phyloP scores from a whole-genome alignment of 495 filamentous ascomycete species.

The Chaetomidium leptoderma region DNA sequence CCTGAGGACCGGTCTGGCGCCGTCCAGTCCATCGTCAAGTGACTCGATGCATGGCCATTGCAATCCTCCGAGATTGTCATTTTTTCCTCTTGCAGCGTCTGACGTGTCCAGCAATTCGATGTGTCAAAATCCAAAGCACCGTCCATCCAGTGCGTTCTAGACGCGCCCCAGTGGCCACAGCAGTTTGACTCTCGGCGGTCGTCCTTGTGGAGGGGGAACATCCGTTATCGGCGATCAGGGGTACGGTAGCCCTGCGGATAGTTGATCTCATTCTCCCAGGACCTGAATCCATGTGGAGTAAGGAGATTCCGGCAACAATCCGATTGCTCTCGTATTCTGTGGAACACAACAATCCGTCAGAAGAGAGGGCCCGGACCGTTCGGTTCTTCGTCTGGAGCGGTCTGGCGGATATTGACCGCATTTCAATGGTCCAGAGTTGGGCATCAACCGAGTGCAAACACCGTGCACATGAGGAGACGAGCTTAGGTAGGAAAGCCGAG shows the following conservation, averaged over 20 bases:
- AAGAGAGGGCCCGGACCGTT: neutral
- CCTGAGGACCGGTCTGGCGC: neutral
- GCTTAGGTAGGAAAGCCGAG: no score
- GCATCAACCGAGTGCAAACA: neutral
- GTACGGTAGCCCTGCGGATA: neutral
- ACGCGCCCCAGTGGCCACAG: neutral
- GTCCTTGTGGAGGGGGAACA: neutral
- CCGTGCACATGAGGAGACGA: neutral
- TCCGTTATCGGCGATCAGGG: conserved; percentile 21
- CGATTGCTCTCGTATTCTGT: neutral
- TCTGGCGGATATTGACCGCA: conserved; percentile 15
- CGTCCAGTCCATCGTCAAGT: neutral
- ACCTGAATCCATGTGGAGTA: neutral
- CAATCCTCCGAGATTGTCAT: neutral
- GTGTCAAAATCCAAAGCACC: neutral
- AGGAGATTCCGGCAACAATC: neutral
- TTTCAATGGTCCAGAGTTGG: neutral
- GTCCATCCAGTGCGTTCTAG: neutral
- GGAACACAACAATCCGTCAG: neutral
- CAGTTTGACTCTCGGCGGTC: neutral
- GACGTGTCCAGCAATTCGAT: neutral
- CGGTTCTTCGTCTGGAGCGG: neutral
- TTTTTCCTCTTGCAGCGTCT: neutral
- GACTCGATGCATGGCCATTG: neutral
- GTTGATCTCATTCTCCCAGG: no score